Base-by-base conservation (phyloP, 805 yeast species). In the Wickerhamomyces xylosicus region DNA sequence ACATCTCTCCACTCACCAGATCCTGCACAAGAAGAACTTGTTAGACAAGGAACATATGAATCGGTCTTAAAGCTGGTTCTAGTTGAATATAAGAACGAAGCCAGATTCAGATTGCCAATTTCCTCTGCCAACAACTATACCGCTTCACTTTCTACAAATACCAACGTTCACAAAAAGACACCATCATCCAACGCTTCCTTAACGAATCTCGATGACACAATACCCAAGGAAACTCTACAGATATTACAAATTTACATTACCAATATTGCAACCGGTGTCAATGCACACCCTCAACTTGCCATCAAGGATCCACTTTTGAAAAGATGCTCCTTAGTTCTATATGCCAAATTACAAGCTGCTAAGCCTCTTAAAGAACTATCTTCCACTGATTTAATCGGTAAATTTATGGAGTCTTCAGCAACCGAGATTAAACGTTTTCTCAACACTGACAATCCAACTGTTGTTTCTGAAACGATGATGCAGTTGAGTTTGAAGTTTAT, bases 51-150 rank as follows among this genome's bases (percentile, higher is more conserved):
- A 22, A 57, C 76, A 3, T 79, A 80, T 47, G 66, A 67, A 36
- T 64, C 71, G 22, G 66, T 78, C 2, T 50, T 81, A 35, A 75
- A 77, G 48, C 57, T 77, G 6, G 53, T 79, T 2, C 55, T 82
- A 11, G 53, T 82, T 16, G 80, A 76, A 36, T 79, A 81, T 48
- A 60, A 72, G 39, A 74, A 69, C 41, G 85, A 79, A 54, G 84
- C 84, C 2, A 57, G 85, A 29, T 80, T 79, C 58, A 57, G 68
- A 37, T 64, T 32, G 4, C 20, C 37, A 28, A 28, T 38, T 9
- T 33, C 41, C 4, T 37, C 41, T 2, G 36, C 39, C 36, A 3
- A 36, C 46, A 11, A 41, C 40, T 2, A 31, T 37, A 2, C 39
- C 34, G 13, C 27, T 40, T 9, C 47, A 41, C 31, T 50, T 46